Base-by-base conservation (phyloP, 495 filamentous ascomycete genomes). In the Massariosphaeria phaeospora region DNA sequence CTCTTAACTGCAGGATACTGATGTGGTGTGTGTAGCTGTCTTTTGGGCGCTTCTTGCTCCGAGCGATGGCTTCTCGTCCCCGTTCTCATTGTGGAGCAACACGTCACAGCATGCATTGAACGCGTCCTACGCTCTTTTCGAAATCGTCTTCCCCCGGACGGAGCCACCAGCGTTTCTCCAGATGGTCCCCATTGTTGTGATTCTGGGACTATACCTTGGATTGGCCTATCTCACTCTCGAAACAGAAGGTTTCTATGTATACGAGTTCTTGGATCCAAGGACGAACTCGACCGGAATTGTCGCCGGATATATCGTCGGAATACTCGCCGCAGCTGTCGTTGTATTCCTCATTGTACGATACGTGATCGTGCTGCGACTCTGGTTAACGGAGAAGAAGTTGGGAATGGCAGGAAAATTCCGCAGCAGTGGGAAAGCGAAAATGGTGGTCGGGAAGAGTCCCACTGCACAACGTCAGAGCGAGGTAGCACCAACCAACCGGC, bases 41-140 rank as follows among this genome's bases (percentile, higher is more conserved):
- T 86, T 76, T 69, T 86, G 82, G 82, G 77, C 52, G 17, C 48
- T 77, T 6, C 70, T 85, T 0, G 86, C 76, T 60, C n/a, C n/a
- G n/a, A 60, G 54, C 1, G 72, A 75, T 24, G 33, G 59, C 2
- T 89, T 82, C 62, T 34, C 64, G 12, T 67, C 63, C 2, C 50
- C 34, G 10, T 85, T 79, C 54, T 57, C 60, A 1, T 74, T 74
- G 2, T 94, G 87, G 85, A 76, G 71, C 55, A 91, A 90, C 72
- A 72, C 88, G 64, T 86, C 84, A 48, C 75, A 84, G 65, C 89
- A 95, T 68, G 78, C 69, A 33, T 70, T 95, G 17, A 93, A 93
- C 72, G 77, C 75, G 43, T 54, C 77, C 29, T 91, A 84, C 65
- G 85, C 84, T 1, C 62, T 87, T 18, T 73, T 88, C 57, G 89